These are phyloP conservation scores for Lecanoromycetidae sp. DNA, from an alignment of 2,329 filamentous ascomycete genomes.

Conservation along the genomic window DNA sequence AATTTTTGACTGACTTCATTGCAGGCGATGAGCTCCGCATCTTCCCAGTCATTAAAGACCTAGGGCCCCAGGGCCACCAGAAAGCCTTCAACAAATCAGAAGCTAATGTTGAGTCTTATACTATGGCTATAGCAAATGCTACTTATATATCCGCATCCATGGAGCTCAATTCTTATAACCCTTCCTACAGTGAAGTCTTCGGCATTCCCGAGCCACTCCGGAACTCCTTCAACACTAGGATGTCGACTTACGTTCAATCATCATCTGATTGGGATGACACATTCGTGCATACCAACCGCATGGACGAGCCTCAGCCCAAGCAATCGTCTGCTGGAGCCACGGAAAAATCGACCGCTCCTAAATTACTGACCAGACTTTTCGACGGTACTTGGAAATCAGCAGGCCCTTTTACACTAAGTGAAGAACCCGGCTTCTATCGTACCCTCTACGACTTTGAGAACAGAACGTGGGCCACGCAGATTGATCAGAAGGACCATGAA, in stretches of 20 bases:
- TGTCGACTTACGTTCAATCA: not conserved
- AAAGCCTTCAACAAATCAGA: not conserved
- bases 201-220: not conserved
- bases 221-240: not conserved
- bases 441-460: not conserved
- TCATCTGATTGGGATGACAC: not conserved
- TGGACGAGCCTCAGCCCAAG: not conserved
- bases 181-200: constrained; percentile 1
- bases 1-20: not conserved
- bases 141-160: not conserved
- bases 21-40: not conserved
- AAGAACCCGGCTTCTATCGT: not conserved
- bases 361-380: too few species aligned
- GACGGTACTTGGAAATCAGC: not conserved
- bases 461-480: not conserved
- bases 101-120: not conserved
- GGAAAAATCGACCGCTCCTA: too few species aligned
- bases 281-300: not conserved
- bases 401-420: not conserved
- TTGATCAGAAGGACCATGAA: not conserved
- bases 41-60: not conserved
- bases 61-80: not conserved
- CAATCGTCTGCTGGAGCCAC: too few species aligned
- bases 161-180: not conserved
- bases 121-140: not conserved